Conservation (phyloP, 2,329 filamentous ascomycete species). For the Metarhizium rileyi region DNA sequence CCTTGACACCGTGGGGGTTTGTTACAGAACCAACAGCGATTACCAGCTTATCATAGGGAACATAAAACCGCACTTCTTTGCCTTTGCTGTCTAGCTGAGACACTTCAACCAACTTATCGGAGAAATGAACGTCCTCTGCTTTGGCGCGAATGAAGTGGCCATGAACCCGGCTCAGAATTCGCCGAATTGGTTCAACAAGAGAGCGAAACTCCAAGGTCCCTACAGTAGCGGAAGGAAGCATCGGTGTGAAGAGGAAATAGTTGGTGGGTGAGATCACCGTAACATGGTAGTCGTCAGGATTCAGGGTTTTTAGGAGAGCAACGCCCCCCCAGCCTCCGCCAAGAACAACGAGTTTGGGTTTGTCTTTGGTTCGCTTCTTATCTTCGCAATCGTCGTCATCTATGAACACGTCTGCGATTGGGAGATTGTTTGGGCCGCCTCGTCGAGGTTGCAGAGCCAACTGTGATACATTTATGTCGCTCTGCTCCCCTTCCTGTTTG, state of each 20-base stretch:
- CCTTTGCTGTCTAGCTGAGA: conserved; percentile 63
- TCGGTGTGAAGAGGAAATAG: conserved; percentile 96
- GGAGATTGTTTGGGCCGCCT: conserved; percentile 90
- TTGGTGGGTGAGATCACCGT: conserved; percentile 92
- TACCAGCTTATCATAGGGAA: conserved; percentile 95
- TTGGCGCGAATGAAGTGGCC: conserved; percentile 86
- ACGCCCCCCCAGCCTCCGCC: conserved; percentile 95
- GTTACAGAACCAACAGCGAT: conserved; percentile 85
- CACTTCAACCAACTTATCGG: conserved; percentile 81
- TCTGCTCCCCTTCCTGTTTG: conserved; percentile 53
- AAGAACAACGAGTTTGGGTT: conserved; percentile 85
- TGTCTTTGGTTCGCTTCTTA: conserved; percentile 65
- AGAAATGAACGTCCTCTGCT: conserved; percentile 86
- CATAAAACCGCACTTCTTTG: conserved; percentile 73
- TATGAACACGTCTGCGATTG: conserved; percentile 77
- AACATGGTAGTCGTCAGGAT: conserved; percentile 88
- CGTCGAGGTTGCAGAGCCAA: conserved; percentile 69
- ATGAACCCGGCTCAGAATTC: conserved; percentile 65
- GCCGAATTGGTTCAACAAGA: conserved; percentile 83
- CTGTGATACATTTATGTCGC: conserved; percentile 76
- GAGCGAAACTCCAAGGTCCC: conserved; percentile 88
- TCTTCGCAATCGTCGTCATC: conserved; percentile 76
- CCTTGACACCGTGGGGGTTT: conserved; percentile 92
- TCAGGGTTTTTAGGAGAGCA: conserved; percentile 79
- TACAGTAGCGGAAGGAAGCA: conserved; percentile 94